phyloP scores from a whole-genome alignment of 352 stramenopile species.

The Pythium sukuiense region DNA sequence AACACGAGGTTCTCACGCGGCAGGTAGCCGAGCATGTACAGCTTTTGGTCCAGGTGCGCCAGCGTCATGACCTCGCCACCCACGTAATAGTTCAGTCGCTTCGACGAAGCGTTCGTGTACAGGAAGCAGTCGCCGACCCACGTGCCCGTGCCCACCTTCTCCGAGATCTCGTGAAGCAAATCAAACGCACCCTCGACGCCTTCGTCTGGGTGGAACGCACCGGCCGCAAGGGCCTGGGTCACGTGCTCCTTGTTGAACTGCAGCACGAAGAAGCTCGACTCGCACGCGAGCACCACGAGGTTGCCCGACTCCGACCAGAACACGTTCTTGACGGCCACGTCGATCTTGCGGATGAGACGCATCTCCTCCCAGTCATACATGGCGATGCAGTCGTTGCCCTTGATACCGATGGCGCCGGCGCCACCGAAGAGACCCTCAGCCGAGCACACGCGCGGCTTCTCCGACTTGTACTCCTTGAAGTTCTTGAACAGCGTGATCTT shows the following conservation, averaged over 20 bases:
- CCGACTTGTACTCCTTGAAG: conserved; percentile 96
- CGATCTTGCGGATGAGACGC: conserved; percentile 97
- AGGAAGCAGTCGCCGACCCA: conserved; percentile 99
- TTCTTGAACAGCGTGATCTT: conserved; percentile 98
- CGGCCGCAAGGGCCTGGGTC: conserved; percentile 86
- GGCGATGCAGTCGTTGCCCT: conserved; percentile 94
- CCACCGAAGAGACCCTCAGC: conserved; percentile 97
- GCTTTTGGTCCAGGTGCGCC: conserved; percentile 93
- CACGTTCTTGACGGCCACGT: conserved; percentile 95
- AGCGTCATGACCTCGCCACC: conserved; percentile 99
- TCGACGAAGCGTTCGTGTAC: conserved; percentile 92
- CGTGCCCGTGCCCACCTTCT: conserved; percentile 94
- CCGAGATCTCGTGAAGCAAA: conserved; percentile 96
- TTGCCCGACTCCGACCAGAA: conserved; percentile 98
- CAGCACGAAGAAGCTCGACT: conserved; percentile 96
- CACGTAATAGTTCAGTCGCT: conserved; percentile 99
- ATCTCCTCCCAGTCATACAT: conserved; percentile 99
- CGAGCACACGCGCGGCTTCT: conserved; percentile 93
- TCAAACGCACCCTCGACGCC: conserved; percentile 98
- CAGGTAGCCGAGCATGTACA: conserved; percentile 98
- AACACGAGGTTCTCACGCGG: conserved; percentile 98
- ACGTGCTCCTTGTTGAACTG: conserved; percentile 92
- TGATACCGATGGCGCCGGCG: conserved; percentile 92
- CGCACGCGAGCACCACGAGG: conserved; percentile 94
- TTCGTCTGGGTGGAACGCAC: conserved; percentile 90